Conservation (phyloP, 75 land plant genomes). For the Sequoia sempervirens region DNA sequence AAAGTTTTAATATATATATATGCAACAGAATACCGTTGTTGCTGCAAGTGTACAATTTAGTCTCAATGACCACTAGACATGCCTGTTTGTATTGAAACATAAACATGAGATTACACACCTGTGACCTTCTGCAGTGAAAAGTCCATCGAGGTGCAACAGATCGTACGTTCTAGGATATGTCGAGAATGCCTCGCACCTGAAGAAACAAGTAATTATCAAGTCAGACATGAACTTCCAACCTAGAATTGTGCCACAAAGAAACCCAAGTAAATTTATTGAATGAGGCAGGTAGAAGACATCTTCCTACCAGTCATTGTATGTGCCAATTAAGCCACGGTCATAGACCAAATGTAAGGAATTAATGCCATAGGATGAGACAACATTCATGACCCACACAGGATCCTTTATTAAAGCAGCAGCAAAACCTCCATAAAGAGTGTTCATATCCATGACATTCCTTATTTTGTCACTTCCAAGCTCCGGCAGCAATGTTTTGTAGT, state of each 20-base stretch:
- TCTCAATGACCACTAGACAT: background rate
- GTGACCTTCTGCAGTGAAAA: conserved; percentile 54
- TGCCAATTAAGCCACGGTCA: conserved; percentile 41
- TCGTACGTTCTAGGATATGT: conserved; percentile 55
- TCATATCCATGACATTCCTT: conserved; percentile 46
- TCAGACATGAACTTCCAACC: background rate
- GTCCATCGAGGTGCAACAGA: conserved; percentile 40
- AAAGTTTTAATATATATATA: too few relatives aligned
- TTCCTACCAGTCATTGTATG: conserved; percentile 35
- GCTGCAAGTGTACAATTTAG: background rate
- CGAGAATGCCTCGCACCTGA: conserved; percentile 59
- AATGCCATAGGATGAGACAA: conserved; percentile 21
- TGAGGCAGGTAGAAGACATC: background rate
- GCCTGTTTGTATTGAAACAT: background rate
- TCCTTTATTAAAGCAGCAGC: conserved; percentile 31
- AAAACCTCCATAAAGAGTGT: conserved; percentile 30
- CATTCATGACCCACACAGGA: conserved; percentile 49
- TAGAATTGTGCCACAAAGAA: background rate
- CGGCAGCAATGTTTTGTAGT: conserved; percentile 38
- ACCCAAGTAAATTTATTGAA: background rate
- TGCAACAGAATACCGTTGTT: background rate
- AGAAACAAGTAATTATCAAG: background rate
- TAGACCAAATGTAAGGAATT: conserved; percentile 23
- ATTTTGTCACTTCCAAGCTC: conserved; percentile 24
- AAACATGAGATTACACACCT: conserved; percentile 16